phyloP scores from a whole-genome alignment of 371 early-diverging fungal genomes.

The Rhizopus delemar region DNA sequence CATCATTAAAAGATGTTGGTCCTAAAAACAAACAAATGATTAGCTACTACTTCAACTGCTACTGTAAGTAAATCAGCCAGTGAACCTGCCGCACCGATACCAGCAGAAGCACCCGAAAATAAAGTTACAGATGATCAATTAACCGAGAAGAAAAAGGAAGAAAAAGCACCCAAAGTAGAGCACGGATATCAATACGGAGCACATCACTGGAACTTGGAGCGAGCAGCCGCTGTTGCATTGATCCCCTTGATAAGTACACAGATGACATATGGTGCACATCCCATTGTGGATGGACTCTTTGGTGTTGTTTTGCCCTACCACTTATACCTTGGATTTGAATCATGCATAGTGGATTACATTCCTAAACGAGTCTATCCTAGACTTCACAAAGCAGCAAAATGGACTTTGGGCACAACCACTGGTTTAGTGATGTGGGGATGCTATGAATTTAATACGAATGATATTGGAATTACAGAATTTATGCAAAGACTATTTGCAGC shows the following conservation, averaged over 20 bases:
- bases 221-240: constrained; percentile 73
- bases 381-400: constrained; percentile 60
- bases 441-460: constrained; percentile 93
- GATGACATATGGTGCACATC: constrained; percentile 75
- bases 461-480: constrained; percentile 91
- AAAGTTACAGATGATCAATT: constrained; percentile 1
- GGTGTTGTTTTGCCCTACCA: constrained; percentile 90
- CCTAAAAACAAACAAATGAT: background rate
- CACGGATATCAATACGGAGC: constrained; percentile 34
- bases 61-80: background rate
- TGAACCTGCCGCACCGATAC: background rate
- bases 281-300: constrained; percentile 82
- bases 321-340: constrained; percentile 77
- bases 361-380: constrained; percentile 68
- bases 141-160: constrained; percentile 6
- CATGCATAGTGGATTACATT: constrained; percentile 81
- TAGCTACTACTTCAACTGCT: background rate
- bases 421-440: constrained; percentile 82
- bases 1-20: background rate
- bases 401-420: constrained; percentile 68
- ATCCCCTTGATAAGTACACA: constrained; percentile 79
- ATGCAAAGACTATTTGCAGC: constrained; percentile 80
- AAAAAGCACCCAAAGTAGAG: constrained; percentile 1
- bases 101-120: background rate
- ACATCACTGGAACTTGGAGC: constrained; percentile 65